Percentiles rank a stretch among this genome's conserved stretches.
Conservation (phyloP, 805 yeast genomes). For the Sporopachydermia lactativora region DNA sequence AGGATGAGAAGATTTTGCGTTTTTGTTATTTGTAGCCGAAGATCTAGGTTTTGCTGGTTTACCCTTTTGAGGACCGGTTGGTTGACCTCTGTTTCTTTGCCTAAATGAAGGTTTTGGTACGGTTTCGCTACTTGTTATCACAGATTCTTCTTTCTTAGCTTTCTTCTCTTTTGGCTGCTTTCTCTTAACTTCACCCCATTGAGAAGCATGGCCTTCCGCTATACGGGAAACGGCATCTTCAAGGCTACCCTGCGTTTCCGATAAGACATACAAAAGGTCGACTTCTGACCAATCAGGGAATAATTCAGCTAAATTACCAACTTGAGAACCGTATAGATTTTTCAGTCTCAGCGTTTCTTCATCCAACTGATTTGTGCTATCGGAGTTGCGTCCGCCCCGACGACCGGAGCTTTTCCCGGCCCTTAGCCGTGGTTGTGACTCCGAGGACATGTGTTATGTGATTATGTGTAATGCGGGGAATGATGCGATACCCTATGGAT, state of each 20-base stretch:
- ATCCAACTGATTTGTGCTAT: slow-evolving; percentile 10
- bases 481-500: not conserved
- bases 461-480: not conserved
- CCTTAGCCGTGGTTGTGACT: not conserved
- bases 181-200: slow-evolving; percentile 87
- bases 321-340: slow-evolving; percentile 18
- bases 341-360: slow-evolving; percentile 19
- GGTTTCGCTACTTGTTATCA: slow-evolving; percentile 9
- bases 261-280: slow-evolving; percentile 62
- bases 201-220: slow-evolving; percentile 77
- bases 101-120: slow-evolving; percentile 8
- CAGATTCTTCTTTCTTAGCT: slow-evolving; percentile 11
- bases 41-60: slow-evolving; percentile 8
- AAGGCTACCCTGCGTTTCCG: slow-evolving; percentile 58
- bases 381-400: slow-evolving; percentile 4
- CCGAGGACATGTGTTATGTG: not conserved
- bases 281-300: slow-evolving; percentile 92
- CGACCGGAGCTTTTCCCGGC: not conserved
- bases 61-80: slow-evolving; percentile 12
- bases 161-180: slow-evolving; percentile 34
- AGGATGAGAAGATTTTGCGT: slow-evolving; percentile 12
- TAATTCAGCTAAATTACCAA: slow-evolving; percentile 57
- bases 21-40: slow-evolving; percentile 4
- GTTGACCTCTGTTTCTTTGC: slow-evolving; percentile 10
- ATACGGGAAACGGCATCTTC: slow-evolving; percentile 77